phyloP scores from a whole-genome alignment of 441 rosid species.

The Arabidopsis lyrata region DNA sequence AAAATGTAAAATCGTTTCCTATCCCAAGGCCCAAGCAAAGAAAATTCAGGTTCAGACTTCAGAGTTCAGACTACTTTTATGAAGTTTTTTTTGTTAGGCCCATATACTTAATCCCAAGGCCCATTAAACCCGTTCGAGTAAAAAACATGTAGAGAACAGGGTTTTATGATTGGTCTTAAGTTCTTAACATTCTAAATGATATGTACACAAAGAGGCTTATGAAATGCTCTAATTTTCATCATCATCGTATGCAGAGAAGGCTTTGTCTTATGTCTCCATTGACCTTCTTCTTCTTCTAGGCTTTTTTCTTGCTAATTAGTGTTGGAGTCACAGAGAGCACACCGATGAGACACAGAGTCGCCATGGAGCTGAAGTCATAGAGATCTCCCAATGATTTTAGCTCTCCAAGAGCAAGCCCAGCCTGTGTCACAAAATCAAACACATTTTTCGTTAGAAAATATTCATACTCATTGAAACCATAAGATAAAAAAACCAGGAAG shows the following conservation, averaged over 20 bases:
- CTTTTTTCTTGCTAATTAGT: constrained; percentile 60
- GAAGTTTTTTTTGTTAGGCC: neutral
- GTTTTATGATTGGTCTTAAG: constrained; percentile 22
- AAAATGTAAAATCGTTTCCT: neutral
- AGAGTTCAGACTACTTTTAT: neutral
- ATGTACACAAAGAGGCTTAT: constrained; percentile 23
- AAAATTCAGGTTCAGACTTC: neutral
- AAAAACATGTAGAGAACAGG: constrained; percentile 24
- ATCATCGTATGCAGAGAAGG: constrained; percentile 9
- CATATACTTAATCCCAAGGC: constrained; percentile 21
- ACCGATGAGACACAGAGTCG: constrained; percentile 81
- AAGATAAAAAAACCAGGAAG: neutral
- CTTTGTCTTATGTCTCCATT: constrained; percentile 25
- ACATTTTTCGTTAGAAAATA: neutral
- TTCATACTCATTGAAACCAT: constrained; percentile 2
- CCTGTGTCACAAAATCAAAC: constrained; percentile 52
- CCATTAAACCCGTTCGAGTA: constrained; percentile 12
- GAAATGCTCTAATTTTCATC: constrained; percentile 4
- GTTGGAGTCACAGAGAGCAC: constrained; percentile 80
- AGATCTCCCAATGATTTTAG: constrained; percentile 79
- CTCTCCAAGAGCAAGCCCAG: constrained; percentile 91
- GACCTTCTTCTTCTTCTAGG: constrained; percentile 40
- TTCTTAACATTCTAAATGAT: constrained; percentile 26
- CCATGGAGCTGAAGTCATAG: constrained; percentile 81
- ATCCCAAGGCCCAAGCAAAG: neutral